Evolutionary conservation across 176 grass and related monocot genomes (phyloP).

Genomic region (Alloteropsis semialata): DNA sequence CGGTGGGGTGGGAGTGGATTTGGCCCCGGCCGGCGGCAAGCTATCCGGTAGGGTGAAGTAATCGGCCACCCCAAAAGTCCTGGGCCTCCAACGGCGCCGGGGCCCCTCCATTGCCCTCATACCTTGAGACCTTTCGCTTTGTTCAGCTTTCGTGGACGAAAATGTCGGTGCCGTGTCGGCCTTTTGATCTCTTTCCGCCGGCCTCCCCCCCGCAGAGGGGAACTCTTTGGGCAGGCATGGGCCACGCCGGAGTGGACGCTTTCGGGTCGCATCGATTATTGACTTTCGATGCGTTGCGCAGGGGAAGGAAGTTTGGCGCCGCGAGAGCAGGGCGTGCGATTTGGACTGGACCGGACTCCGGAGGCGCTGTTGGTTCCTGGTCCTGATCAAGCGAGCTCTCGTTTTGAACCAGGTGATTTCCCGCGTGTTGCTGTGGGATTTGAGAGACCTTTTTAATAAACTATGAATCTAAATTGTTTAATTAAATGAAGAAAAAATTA

Average conservation of each 20-base stretch:
- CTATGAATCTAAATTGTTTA: too few relatives aligned
- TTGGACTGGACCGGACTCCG: too few relatives aligned
- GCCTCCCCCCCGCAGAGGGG: not conserved
- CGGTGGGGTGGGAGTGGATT: not conserved
- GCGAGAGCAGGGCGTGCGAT: not conserved
- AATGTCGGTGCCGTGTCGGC: constrained; percentile 56
- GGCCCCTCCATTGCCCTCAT: not conserved
- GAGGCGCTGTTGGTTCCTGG: not conserved
- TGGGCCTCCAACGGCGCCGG: not conserved
- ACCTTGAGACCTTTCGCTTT: constrained; percentile 42
- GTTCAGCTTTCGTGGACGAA: constrained; percentile 16
- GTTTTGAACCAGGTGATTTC: too few relatives aligned
- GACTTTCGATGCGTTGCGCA: constrained; percentile 25
- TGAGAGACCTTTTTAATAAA: too few relatives aligned
- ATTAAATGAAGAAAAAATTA: too few relatives aligned
- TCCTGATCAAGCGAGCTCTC: not conserved
- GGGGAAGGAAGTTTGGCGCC: not conserved
- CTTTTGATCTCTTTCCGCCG: constrained; percentile 30
- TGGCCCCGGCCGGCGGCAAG: constrained; percentile 1
- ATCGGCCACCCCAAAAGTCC: not conserved
- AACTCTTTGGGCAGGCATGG: not conserved
- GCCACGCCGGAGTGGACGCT: not conserved
- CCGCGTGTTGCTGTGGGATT: too few relatives aligned
- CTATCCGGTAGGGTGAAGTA: not conserved
- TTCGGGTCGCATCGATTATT: constrained; percentile 5